phyloP scores from a whole-genome alignment of 2,329 filamentous ascomycete genomes.

The Pseudonectria buxi region DNA sequence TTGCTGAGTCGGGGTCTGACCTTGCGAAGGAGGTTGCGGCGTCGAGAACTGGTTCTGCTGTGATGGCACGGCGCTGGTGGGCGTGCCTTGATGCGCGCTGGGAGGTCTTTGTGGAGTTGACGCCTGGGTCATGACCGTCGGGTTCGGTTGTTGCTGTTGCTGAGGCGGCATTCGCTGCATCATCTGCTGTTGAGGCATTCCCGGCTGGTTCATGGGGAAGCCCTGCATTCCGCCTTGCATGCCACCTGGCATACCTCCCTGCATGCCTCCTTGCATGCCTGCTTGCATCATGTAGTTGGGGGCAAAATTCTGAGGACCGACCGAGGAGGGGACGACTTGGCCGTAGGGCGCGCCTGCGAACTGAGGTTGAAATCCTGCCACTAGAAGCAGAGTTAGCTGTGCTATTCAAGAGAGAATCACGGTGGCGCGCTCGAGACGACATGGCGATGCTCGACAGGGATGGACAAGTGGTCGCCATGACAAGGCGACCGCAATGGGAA shows the following conservation, averaged over 20 bases:
- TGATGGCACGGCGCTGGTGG: conserved; percentile 21
- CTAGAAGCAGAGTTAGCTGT: conserved; percentile 27
- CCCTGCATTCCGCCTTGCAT: conserved; percentile 45
- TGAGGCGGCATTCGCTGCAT: conserved; percentile 38
- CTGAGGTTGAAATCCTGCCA: conserved; percentile 53
- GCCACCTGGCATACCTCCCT: no score
- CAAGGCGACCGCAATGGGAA: conserved; percentile 5
- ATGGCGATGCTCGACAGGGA: neutral
- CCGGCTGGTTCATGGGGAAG: conserved; percentile 48
- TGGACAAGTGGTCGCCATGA: neutral
- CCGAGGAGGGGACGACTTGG: conserved; percentile 42
- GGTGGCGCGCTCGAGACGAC: conserved; percentile 1
- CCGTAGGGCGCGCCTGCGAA: conserved; percentile 53
- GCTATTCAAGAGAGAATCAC: neutral
- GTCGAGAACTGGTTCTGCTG: conserved; percentile 29
- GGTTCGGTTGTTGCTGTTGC: conserved; percentile 19
- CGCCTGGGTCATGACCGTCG: conserved; percentile 21
- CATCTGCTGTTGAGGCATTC: conserved; percentile 41
- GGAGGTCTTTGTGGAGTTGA: conserved; percentile 28
- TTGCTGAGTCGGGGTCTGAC: conserved; percentile 27
- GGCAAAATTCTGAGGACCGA: conserved; percentile 46
- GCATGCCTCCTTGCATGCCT: conserved; percentile 30
- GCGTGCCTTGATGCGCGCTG: conserved; percentile 27
- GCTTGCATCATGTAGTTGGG: conserved; percentile 45
- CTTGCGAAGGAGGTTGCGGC: conserved; percentile 31